Percentiles rank a stretch among this genome's conserved stretches.
These are phyloP conservation scores for Cichorium intybus DNA, from an alignment of 140 eudicot species.

Conservation along the genomic window DNA sequence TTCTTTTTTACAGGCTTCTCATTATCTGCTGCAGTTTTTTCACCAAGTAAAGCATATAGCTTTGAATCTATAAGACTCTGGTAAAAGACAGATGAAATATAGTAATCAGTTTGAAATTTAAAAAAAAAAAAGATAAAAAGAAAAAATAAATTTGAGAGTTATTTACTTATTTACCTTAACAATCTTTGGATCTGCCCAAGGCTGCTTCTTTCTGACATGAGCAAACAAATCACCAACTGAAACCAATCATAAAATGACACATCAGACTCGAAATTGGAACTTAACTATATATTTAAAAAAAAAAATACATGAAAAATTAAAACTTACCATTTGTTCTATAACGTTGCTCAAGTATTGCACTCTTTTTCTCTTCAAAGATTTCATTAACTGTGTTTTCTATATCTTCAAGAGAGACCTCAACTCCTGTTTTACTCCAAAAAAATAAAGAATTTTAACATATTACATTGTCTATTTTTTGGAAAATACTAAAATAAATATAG, in stretches of 20 bases:
- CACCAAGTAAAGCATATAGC: constrained; percentile 71
- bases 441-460: background rate
- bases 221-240: constrained; percentile 88
- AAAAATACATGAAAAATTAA: background rate
- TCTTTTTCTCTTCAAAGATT: constrained; percentile 73
- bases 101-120: constrained; percentile 4
- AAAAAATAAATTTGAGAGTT: background rate
- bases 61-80: constrained; percentile 78
- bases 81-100: constrained; percentile 6
- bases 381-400: constrained; percentile 51
- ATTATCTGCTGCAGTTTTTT: constrained; percentile 87
- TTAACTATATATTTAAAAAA: background rate
- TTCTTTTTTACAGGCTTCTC: constrained; percentile 93
- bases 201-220: constrained; percentile 83
- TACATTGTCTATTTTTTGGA: background rate
- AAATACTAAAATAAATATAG: background rate
- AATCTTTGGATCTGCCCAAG: constrained; percentile 93
- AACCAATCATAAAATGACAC: constrained; percentile 19
- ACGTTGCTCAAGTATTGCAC: constrained; percentile 70
- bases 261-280: constrained; percentile 11
- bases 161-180: constrained; percentile 66
- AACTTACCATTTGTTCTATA: constrained; percentile 76
- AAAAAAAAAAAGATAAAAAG: background rate
- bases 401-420: constrained; percentile 82
- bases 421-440: constrained; percentile 40